Evolutionary conservation across 2,329 filamentous ascomycete species (phyloP).

Genomic region (Microsporum audouinii): DNA sequence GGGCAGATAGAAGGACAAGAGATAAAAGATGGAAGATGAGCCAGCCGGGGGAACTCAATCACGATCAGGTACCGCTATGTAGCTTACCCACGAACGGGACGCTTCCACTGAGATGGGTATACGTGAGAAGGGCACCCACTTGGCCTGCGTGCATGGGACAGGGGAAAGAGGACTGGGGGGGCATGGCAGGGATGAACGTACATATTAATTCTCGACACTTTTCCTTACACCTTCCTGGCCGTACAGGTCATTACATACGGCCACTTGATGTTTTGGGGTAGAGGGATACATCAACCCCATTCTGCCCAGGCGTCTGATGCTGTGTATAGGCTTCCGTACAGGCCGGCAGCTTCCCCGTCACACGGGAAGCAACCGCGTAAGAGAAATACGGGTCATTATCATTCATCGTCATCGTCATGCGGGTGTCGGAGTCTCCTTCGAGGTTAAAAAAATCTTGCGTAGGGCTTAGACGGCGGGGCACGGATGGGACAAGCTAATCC

Average conservation of each 20-base stretch:
- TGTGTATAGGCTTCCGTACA: neutral
- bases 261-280: neutral
- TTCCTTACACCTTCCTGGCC: neutral
- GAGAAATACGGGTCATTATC: neutral
- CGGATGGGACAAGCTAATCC: slow-evolving; percentile 2
- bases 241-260: neutral
- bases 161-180: neutral
- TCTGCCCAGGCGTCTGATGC: neutral
- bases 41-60: neutral
- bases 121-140: slow-evolving; percentile 3
- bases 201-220: slow-evolving; percentile 1
- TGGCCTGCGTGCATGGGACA: slow-evolving; percentile 1
- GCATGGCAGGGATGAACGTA: neutral
- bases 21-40: neutral
- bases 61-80: slow-evolving; percentile 1
- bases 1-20: neutral
- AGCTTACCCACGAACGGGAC: slow-evolving; percentile 4
- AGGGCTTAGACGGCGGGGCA: slow-evolving; percentile 2
- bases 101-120: slow-evolving; percentile 5
- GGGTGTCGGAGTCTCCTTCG: slow-evolving; percentile 1
- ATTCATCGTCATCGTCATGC: slow-evolving; percentile 1
- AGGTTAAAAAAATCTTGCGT: slow-evolving; percentile 2
- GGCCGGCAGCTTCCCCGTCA: neutral
- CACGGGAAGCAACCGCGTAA: slow-evolving; percentile 2
- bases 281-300: neutral